Evolutionary conservation across 106 monocot species (phyloP).

Genomic region (Phalaenopsis aphrodite): DNA sequence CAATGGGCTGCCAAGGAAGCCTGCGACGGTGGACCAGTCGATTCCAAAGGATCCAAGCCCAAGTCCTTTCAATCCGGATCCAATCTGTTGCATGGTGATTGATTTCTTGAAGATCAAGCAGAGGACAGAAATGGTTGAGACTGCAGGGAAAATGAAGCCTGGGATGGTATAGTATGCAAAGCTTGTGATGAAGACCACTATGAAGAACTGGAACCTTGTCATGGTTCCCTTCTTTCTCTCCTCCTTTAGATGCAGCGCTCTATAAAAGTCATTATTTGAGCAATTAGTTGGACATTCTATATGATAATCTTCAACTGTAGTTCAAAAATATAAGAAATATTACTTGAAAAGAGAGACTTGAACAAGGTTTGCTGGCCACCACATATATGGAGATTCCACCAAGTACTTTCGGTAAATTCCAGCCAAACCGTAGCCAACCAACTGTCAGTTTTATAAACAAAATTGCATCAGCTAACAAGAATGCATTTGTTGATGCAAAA

Average conservation of each 20-base stretch:
- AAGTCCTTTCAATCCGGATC: conserved; percentile 38
- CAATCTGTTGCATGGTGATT: conserved; percentile 43
- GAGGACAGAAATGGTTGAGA: conserved; percentile 28
- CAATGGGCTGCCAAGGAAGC: conserved; percentile 34
- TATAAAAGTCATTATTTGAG: not conserved
- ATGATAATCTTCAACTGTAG: not conserved
- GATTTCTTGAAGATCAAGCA: conserved; percentile 51
- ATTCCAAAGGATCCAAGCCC: conserved; percentile 56
- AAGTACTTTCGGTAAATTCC: conserved; percentile 43
- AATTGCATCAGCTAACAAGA: not conserved
- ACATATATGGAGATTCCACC: conserved; percentile 58
- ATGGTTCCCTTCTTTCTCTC: conserved; percentile 30
- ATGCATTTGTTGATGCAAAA: not conserved
- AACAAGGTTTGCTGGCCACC: conserved; percentile 58
- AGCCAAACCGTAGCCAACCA: conserved; percentile 62
- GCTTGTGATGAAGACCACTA: conserved; percentile 23
- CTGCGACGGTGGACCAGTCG: conserved; percentile 34
- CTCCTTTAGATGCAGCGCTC: conserved; percentile 47
- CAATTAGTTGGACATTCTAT: not conserved
- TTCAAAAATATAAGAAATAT: not conserved
- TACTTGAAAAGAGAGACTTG: conserved; percentile 62
- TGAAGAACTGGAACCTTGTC: conserved; percentile 47
- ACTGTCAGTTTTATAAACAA: conserved; percentile 9
- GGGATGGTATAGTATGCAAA: conserved; percentile 57
- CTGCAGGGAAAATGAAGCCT: conserved; percentile 35